Evolutionary conservation across 75 land plant genomes (phyloP).

Genomic region (Cupressus sempervirens): DNA sequence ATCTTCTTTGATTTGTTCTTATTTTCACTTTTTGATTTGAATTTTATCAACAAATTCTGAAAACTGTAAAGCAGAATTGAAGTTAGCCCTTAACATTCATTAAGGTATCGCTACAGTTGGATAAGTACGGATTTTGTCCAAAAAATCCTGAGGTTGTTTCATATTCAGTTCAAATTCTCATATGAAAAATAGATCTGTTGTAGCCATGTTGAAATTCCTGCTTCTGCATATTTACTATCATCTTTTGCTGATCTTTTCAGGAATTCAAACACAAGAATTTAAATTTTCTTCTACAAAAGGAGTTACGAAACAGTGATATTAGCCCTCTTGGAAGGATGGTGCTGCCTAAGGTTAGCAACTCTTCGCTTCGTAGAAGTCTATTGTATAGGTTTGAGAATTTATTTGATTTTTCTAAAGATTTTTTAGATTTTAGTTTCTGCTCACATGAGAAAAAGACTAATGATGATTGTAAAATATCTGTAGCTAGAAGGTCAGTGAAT

Average conservation of each 20-base stretch:
- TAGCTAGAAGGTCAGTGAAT: neutral
- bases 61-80: neutral
- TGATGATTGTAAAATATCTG: neutral
- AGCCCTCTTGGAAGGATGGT: constrained; percentile 67
- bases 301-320: constrained; percentile 76
- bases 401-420: too few relatives aligned
- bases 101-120: neutral
- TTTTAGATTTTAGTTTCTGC: neutral
- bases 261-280: constrained; percentile 10
- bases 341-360: constrained; percentile 66
- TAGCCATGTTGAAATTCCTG: neutral
- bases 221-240: neutral
- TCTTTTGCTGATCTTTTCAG: neutral
- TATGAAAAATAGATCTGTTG: neutral
- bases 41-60: neutral
- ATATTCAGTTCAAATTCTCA: neutral
- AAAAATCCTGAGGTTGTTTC: neutral
- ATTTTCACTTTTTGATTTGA: neutral
- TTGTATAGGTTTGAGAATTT: too few relatives aligned
- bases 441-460: neutral
- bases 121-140: neutral
- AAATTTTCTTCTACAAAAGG: constrained; percentile 43
- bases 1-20: neutral
- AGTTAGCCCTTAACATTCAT: neutral
- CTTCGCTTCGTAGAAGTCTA: too few relatives aligned